Base-by-base conservation (phyloP, 1,284 basidiomycete species). In the Phellopilus nigrolimitatus region DNA sequence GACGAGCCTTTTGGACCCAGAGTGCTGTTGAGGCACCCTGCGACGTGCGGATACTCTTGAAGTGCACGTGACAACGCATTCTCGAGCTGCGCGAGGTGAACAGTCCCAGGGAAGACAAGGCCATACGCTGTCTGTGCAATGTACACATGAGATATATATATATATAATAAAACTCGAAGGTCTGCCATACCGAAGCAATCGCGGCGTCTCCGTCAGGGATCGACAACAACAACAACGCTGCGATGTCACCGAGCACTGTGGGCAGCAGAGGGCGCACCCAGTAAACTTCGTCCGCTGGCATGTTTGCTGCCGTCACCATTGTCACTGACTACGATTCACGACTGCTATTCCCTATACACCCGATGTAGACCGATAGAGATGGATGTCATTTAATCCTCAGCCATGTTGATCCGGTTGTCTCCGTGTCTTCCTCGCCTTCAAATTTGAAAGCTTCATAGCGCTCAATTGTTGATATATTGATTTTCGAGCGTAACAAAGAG, bases 201-300 rank as follows among this genome's bases (percentile, higher is more conserved):
- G 28, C 27, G 24, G 27, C 15, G 24, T 43, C 24, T 9, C 8
- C n/a, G 24, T 24, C 24, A 15, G 41, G 24, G 21, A 22, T 22
- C 41, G 41, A 12, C 24, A n/a, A n/a, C 10, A 33, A 9, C 31
- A n/a, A 33, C 31, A 27, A 24, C 41, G 24, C 41, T 17, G 6
- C 22, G n/a, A 43, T 7, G 24, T 43, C 41, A 24, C 21, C 19
- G 12, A 43, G 37, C 17, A 39, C 24, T 17, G 37, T 27, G 15
- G 41, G 41, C 21, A 43, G 41, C 41, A 24, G 22, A 5, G 41
- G 41, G 7, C 41, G 8, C 17, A 43, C 15, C 41, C 41, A 43
- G 24, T 43, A 43, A 19, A 43, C 41, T 22, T 43, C 22, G 24
- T 43, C 41, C 10, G 41, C 21, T n/a, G n/a, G n/a, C n/a, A n/a